Conservation (phyloP, 768 basidiomycete genomes). For the Asterophora parasitica region DNA sequence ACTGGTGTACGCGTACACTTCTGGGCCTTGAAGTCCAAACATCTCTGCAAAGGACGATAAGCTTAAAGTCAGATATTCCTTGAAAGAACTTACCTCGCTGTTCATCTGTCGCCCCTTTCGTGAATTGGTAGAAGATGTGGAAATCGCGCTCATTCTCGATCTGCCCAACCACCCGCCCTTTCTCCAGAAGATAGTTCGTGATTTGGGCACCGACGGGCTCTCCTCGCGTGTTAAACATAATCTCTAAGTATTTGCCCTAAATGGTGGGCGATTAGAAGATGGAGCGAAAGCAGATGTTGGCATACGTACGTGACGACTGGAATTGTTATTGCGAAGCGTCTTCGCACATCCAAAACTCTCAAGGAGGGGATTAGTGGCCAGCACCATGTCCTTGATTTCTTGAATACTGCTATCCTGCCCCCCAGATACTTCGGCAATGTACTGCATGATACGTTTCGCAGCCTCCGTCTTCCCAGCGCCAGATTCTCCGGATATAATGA, state of each 20-base stretch:
- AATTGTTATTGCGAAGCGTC: slow-evolving; percentile 98
- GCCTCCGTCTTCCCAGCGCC: slow-evolving; percentile 99
- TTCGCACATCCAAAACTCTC: slow-evolving; percentile 99
- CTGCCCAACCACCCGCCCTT: slow-evolving; percentile 94
- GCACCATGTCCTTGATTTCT: slow-evolving; percentile 98
- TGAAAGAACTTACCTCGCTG: slow-evolving; percentile 65
- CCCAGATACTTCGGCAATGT: slow-evolving; percentile 95
- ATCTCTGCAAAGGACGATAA: slow-evolving; percentile 52
- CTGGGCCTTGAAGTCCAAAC: slow-evolving; percentile 93
- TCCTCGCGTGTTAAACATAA: slow-evolving; percentile 94
- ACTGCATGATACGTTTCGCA: slow-evolving; percentile 99
- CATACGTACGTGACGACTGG: slow-evolving; percentile 95
- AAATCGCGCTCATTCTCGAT: slow-evolving; percentile 96
- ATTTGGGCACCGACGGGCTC: slow-evolving; percentile 97
- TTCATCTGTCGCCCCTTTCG: slow-evolving; percentile 85
- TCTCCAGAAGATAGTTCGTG: slow-evolving; percentile 97
- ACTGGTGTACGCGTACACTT: slow-evolving; percentile 91
- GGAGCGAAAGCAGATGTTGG: slow-evolving; percentile 9
- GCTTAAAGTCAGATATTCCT: slow-evolving; percentile 6
- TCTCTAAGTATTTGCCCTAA: slow-evolving; percentile 98
- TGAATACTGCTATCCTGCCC: slow-evolving; percentile 87
- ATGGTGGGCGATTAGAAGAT: slow-evolving; percentile 16
- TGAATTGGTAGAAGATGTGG: slow-evolving; percentile 99
- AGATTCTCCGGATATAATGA: slow-evolving; percentile 98
- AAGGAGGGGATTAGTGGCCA: slow-evolving; percentile 94